Evolutionary conservation across 2,329 filamentous ascomycete species (phyloP).

Genomic region (Fusarium agapanthi): DNA sequence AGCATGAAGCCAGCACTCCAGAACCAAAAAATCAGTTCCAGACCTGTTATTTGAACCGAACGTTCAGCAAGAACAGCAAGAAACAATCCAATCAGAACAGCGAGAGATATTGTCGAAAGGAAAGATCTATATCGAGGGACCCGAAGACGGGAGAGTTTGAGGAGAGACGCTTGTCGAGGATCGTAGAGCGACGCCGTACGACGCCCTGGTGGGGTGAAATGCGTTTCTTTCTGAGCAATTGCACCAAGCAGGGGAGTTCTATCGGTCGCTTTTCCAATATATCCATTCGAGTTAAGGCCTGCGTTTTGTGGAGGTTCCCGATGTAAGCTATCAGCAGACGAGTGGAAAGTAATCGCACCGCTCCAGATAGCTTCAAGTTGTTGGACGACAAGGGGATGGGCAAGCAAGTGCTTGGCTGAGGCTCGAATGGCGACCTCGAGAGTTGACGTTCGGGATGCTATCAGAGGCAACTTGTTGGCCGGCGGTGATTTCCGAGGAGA

Average conservation of each 20-base stretch:
- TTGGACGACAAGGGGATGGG: constrained; percentile 90
- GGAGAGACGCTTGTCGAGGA: constrained; percentile 85
- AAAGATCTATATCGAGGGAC: constrained; percentile 93
- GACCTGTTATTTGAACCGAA: constrained; percentile 79
- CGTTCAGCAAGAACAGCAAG: constrained; percentile 80
- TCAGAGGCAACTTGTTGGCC: constrained; percentile 57
- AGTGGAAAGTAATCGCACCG: constrained; percentile 93
- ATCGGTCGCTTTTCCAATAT: constrained; percentile 50
- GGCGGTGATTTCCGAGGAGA: constrained; percentile 46
- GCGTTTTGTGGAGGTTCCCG: constrained; percentile 55
- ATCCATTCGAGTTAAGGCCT: constrained; percentile 38
- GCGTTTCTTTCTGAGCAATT: constrained; percentile 43
- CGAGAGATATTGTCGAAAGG: constrained; percentile 87
- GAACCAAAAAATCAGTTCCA: constrained; percentile 95
- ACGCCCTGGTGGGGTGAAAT: constrained; percentile 58
- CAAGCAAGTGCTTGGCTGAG: constrained; percentile 90
- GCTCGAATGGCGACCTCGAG: constrained; percentile 93
- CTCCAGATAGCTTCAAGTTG: constrained; percentile 98
- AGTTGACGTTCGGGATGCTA: constrained; percentile 82
- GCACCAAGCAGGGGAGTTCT: constrained; percentile 62
- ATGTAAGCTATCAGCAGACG: constrained; percentile 84
- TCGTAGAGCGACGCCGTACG: constrained; percentile 89
- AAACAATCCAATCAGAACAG: constrained; percentile 84
- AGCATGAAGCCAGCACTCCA: constrained; percentile 98
- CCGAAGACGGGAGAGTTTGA: constrained; percentile 89